phyloP scores from a whole-genome alignment of 108 stramenopile genomes.

The Asterionellopsis glacialis region DNA sequence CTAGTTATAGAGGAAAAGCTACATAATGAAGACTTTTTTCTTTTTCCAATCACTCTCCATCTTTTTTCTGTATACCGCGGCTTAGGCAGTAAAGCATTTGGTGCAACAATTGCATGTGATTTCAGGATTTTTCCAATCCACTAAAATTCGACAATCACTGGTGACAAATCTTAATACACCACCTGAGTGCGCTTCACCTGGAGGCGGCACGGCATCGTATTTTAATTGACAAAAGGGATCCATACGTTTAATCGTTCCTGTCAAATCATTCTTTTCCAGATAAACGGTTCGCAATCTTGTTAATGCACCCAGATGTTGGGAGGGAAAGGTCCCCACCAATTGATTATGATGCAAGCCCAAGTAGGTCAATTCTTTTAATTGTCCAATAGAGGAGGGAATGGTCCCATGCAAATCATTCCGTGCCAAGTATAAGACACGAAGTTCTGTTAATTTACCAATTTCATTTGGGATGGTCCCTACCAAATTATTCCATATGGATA shows the following conservation, averaged over 20 bases:
- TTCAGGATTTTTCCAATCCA: background rate
- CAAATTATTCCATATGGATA: slow-evolving; percentile 5
- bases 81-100: slow-evolving; percentile 4
- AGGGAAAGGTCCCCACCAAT: slow-evolving; percentile 7
- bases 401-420: slow-evolving; percentile 21
- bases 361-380: slow-evolving; percentile 25
- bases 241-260: background rate
- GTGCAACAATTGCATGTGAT: slow-evolving; percentile 1
- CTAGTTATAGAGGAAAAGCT: too few species aligned
- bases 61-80: too few species aligned
- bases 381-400: slow-evolving; percentile 6
- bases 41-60: too few species aligned
- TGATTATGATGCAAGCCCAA: slow-evolving; percentile 38
- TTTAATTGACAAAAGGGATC: slow-evolving; percentile 2
- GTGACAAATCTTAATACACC: background rate
- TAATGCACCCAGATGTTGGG: background rate
- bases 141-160: background rate
- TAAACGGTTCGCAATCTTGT: background rate
- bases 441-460: background rate
- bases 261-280: slow-evolving; percentile 4
- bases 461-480: background rate
- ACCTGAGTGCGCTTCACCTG: background rate
- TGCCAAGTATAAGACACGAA: slow-evolving; percentile 12
- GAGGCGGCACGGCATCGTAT: background rate
- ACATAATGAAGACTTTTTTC: too few species aligned